Percentiles rank a stretch among this genome's conserved stretches.
phyloP scores from a whole-genome alignment of 192 early-diverging fungal genomes.

The Hyaloraphidium curvatum region DNA sequence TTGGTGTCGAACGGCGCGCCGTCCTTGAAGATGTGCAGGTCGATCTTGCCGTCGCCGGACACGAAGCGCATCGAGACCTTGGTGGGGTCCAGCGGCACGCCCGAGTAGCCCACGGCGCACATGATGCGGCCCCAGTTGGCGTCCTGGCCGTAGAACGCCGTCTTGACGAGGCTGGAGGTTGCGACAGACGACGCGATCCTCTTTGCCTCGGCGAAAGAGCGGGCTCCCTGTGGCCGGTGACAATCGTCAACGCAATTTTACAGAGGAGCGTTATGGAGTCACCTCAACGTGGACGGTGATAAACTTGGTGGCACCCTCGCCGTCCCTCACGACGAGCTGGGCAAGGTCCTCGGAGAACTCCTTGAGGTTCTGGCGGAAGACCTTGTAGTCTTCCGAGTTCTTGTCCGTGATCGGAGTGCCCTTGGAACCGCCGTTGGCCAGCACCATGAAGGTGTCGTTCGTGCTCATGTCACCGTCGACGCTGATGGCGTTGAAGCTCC shows the following conservation, averaged over 20 bases:
- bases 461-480: slow-evolving; percentile 95
- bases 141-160: slow-evolving; percentile 87
- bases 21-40: slow-evolving; percentile 47
- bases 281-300: slow-evolving; percentile 71
- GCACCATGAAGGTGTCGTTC: slow-evolving; percentile 77
- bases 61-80: slow-evolving; percentile 58
- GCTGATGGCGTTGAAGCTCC: slow-evolving; percentile 87
- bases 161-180: slow-evolving; percentile 86
- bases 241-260: neutral
- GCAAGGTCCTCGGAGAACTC: slow-evolving; percentile 74
- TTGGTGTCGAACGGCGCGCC: slow-evolving; percentile 70
- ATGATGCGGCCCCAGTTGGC: slow-evolving; percentile 96
- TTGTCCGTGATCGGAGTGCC: slow-evolving; percentile 12
- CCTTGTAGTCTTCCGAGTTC: slow-evolving; percentile 30
- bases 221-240: slow-evolving; percentile 33
- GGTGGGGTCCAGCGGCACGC: slow-evolving; percentile 46
- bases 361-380: slow-evolving; percentile 53
- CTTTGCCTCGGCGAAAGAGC: slow-evolving; percentile 55
- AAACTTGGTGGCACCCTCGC: slow-evolving; percentile 96
- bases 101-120: slow-evolving; percentile 75
- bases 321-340: slow-evolving; percentile 78
- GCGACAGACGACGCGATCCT: slow-evolving; percentile 68
- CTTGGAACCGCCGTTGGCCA: slow-evolving; percentile 64
- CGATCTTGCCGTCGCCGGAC: slow-evolving; percentile 35
- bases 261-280: neutral